Conservation (phyloP, 176 grass and related monocot genomes). For the Musa acuminata region DNA sequence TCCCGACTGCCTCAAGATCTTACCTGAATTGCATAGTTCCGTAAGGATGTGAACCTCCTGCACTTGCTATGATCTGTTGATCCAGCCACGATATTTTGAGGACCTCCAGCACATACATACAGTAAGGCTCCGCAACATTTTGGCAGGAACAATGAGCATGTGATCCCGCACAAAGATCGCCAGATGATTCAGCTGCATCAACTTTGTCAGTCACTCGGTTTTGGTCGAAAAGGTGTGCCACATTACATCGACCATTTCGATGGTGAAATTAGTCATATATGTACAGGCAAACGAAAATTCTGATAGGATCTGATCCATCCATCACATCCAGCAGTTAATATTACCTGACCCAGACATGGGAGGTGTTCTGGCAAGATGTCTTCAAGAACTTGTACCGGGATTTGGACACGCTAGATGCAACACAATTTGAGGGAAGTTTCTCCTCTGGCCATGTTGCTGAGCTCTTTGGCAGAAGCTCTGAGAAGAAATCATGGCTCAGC, state of each 20-base stretch:
- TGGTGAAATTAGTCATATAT: slow-evolving; percentile 33
- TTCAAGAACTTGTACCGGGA: slow-evolving; percentile 55
- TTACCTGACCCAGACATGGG: slow-evolving; percentile 75
- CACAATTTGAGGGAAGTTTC: slow-evolving; percentile 42
- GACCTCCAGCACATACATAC: background rate
- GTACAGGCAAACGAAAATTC: slow-evolving; percentile 66
- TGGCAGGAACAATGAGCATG: background rate
- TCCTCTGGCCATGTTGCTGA: slow-evolving; percentile 89
- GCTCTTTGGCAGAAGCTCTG: slow-evolving; percentile 35
- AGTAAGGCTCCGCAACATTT: background rate
- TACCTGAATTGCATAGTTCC: background rate
- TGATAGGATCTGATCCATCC: slow-evolving; percentile 68
- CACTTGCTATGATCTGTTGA: background rate
- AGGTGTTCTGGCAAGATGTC: slow-evolving; percentile 42
- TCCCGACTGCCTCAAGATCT: background rate
- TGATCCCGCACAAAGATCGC: background rate
- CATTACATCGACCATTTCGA: background rate
- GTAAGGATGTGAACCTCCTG: background rate
- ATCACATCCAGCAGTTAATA: slow-evolving; percentile 80
- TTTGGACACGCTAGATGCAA: slow-evolving; percentile 32
- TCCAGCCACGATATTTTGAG: background rate
- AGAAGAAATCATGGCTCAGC: slow-evolving; percentile 45
- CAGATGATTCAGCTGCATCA: background rate
- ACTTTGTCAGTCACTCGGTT: background rate
- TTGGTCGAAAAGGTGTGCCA: background rate